phyloP scores from a whole-genome alignment of 768 basidiomycete genomes.

The Rhodocollybia butyracea region DNA sequence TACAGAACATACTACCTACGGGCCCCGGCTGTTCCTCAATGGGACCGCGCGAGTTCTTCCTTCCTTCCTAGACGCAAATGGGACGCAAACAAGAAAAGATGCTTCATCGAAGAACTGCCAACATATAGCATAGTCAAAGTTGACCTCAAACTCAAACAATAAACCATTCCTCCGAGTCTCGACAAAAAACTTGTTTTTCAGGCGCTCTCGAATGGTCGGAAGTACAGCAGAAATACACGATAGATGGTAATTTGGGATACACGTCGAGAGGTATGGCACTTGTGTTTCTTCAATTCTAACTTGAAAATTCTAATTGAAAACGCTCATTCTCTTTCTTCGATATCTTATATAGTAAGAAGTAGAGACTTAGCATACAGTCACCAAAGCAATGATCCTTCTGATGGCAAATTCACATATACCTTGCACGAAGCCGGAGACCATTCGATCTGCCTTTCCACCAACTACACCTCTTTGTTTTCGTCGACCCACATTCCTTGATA shows the following conservation, averaged over 20 bases:
- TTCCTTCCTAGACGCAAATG: constrained; percentile 94
- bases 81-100: too few relatives aligned
- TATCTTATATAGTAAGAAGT: constrained; percentile 64
- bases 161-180: too few relatives aligned
- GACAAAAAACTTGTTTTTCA: too few relatives aligned
- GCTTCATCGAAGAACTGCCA: constrained; percentile 96
- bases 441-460: constrained; percentile 92
- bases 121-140: constrained; percentile 93
- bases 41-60: constrained; percentile 79
- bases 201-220: constrained; percentile 91
- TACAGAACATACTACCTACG: too few relatives aligned
- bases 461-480: constrained; percentile 87
- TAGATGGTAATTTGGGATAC: constrained; percentile 82
- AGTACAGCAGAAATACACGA: constrained; percentile 56
- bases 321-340: background rate
- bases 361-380: constrained; percentile 74
- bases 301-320: too few relatives aligned
- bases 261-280: constrained; percentile 85
- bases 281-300: too few relatives aligned
- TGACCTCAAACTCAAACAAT: too few relatives aligned
- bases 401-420: constrained; percentile 95
- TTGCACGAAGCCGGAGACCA: constrained; percentile 97
- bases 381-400: constrained; percentile 85
- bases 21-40: constrained; percentile 39
- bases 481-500: constrained; percentile 90